Conservation (phyloP, 768 basidiomycete species). For the Leccinum arenicola region DNA sequence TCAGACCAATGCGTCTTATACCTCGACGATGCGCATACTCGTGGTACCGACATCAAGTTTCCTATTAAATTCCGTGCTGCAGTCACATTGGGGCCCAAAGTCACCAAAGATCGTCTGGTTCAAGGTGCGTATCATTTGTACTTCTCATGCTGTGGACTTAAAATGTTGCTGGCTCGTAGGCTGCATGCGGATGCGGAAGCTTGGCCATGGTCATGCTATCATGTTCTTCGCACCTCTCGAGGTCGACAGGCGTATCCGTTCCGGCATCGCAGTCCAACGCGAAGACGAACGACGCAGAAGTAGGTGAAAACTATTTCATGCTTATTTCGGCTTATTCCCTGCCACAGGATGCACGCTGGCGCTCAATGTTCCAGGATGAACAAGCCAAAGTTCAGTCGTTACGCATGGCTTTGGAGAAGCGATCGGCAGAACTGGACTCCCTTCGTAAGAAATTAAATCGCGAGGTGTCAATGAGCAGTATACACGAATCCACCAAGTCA, state of each 20-base stretch:
- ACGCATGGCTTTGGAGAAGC: constrained; percentile 36
- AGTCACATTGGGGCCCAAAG: constrained; percentile 34
- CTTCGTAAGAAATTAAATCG: constrained; percentile 57
- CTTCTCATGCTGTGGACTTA: neutral
- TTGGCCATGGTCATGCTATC: constrained; percentile 46
- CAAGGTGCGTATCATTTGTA: constrained; percentile 6
- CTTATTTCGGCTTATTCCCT: constrained; percentile 1
- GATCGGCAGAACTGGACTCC: constrained; percentile 51
- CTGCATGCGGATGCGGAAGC: constrained; percentile 54
- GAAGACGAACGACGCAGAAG: constrained; percentile 28
- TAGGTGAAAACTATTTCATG: neutral
- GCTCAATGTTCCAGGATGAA: constrained; percentile 29
- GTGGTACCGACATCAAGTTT: constrained; percentile 37
- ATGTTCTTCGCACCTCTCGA: constrained; percentile 51
- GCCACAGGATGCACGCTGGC: constrained; percentile 28
- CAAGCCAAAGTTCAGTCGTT: constrained; percentile 31
- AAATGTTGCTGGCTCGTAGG: constrained; percentile 30
- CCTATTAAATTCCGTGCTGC: constrained; percentile 31
- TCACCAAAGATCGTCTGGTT: constrained; percentile 32
- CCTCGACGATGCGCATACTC: constrained; percentile 37
- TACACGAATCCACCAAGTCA: constrained; percentile 29
- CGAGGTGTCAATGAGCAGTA: constrained; percentile 47
- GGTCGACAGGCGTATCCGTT: constrained; percentile 38
- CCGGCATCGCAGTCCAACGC: constrained; percentile 19
- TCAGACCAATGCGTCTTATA: constrained; percentile 32